These are phyloP conservation scores for Bipolaris bicolor DNA, from an alignment of 2,329 filamentous ascomycete genomes.

Conservation along the genomic window DNA sequence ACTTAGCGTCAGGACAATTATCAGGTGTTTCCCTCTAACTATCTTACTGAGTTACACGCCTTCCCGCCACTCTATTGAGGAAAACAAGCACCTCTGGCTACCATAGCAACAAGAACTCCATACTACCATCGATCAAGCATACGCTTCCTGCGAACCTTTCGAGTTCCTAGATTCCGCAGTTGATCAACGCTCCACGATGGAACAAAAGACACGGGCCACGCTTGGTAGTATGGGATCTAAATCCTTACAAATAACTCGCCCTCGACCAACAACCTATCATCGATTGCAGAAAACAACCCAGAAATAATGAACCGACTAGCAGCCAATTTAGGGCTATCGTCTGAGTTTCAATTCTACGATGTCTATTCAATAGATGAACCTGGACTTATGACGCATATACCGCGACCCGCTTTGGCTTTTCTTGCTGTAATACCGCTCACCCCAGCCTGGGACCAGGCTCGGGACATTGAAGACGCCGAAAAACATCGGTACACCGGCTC, in stretches of 20 bases:
- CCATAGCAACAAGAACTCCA: background rate
- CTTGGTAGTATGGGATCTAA: constrained; percentile 26
- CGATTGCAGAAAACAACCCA: constrained; percentile 58
- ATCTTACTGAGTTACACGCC: background rate
- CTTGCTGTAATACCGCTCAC: constrained; percentile 55
- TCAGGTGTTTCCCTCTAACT: background rate
- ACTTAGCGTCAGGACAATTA: background rate
- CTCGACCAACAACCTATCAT: constrained; percentile 17
- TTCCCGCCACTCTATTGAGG: background rate
- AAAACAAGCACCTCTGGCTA: background rate
- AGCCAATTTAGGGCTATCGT: constrained; percentile 54
- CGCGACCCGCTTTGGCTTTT: constrained; percentile 57
- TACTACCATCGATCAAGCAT: background rate
- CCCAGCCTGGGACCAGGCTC: constrained; percentile 48
- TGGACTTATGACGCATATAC: constrained; percentile 54
- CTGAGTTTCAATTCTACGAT: constrained; percentile 57
- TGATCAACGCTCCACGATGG: background rate
- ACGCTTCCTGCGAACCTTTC: background rate
- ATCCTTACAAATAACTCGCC: constrained; percentile 12
- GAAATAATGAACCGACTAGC: constrained; percentile 57
- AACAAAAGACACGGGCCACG: constrained; percentile 20
- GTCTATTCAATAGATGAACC: constrained; percentile 56
- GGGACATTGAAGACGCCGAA: constrained; percentile 46
- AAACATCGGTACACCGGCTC: constrained; percentile 51
- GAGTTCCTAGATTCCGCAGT: background rate